Evolutionary conservation across 2,329 filamentous ascomycete genomes (phyloP), one percentile per base, ranked within the genome.

Genomic region (Microthyrium microscopicum): DNA sequence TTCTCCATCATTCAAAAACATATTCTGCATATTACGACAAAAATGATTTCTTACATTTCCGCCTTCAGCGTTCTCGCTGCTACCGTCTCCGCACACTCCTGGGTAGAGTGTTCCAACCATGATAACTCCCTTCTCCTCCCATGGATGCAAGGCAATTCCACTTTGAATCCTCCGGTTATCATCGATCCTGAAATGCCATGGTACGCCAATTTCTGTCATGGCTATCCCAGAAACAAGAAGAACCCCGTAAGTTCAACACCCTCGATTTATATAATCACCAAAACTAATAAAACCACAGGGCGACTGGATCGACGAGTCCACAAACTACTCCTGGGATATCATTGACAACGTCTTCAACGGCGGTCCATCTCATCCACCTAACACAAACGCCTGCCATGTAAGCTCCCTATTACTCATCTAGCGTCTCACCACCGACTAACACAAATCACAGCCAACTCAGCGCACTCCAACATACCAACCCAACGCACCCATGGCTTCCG

Each of bases 261-360:
- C n/a, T n/a, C n/a, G n/a, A n/a, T n/a, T n/a, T n/a, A n/a, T n/a
- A n/a, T n/a, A n/a, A n/a, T n/a, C n/a, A n/a, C n/a, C n/a, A n/a
- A n/a, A n/a, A n/a, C n/a, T n/a, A n/a, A n/a, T n/a, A n/a, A n/a
- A n/a, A n/a, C n/a, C n/a, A n/a, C n/a, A n/a, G n/a, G 44, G 43
- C 3, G 37, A 46, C 34, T 46, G 45, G 45, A 41, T 44, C 15
- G 41, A 42, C 20, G 45, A 47, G 26, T 42, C 44, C 2, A 42
- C 33, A 20, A 40, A 40, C 31, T 40, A 40, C 20, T 26, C 39
- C 21, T 40, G 39, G 39, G 46, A 33, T 42, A 43, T 6, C 20
- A 29, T 5, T 38, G 39, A 36, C 13, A 26, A 40, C n/a, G 27
- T 25, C 17, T 40, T 32, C 28, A 36, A 40, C 18, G 31, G 31